Conservation (phyloP, 345 rosid genomes). For the Eucalyptus camaldulensis region DNA sequence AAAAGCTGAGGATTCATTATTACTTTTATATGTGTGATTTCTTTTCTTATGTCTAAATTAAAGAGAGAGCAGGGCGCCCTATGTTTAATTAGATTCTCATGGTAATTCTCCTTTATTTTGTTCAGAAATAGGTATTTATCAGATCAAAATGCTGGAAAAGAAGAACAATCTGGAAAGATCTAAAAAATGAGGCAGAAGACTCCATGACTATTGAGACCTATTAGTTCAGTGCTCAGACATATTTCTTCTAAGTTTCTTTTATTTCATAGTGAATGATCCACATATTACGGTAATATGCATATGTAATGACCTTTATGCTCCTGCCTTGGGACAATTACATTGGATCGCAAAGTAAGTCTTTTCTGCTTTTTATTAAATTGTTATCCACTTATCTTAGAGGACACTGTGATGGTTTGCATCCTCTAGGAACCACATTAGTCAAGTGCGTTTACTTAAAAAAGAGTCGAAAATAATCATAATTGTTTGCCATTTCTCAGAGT, state of each 20-base stretch:
- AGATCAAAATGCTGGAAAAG: conserved; percentile 16
- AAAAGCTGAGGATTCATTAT: not conserved
- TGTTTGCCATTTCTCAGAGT: no score
- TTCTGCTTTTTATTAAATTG: no score
- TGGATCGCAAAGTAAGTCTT: no score
- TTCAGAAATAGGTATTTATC: not conserved
- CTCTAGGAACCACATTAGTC: no score
- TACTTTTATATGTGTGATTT: not conserved
- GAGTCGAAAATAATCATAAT: no score
- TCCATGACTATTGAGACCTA: conserved; percentile 60
- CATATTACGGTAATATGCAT: no score
- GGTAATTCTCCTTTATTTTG: not conserved
- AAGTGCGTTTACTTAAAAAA: no score
- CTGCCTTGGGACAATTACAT: no score
- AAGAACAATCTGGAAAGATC: conserved; percentile 28
- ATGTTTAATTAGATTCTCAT: not conserved
- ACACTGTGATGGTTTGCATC: no score
- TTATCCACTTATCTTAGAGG: no score
- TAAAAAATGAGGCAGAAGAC: conserved; percentile 46
- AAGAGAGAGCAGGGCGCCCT: not conserved
- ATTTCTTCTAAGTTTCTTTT: not conserved
- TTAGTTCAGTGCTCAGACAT: conserved; percentile 20
- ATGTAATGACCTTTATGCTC: no score
- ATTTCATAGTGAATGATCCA: no score
- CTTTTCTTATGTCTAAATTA: not conserved